phyloP scores from a whole-genome alignment of 352 stramenopile genomes.

The Phytopythium delawarense region DNA sequence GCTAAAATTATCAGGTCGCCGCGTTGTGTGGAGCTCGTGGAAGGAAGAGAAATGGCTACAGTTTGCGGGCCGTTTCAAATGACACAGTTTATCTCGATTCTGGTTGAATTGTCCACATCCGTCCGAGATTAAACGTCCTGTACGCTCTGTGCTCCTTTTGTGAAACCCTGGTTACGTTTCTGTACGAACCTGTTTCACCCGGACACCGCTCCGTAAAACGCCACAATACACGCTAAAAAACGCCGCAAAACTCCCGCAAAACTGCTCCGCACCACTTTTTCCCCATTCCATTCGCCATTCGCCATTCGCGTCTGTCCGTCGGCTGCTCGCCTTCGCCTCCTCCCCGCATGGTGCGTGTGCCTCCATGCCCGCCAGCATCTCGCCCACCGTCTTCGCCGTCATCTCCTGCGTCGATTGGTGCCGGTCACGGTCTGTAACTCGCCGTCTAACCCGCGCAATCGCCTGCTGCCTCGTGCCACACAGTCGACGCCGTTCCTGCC shows the following conservation, averaged over 20 bases:
- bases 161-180: too few species aligned
- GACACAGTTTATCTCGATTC: too few species aligned
- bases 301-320: not conserved
- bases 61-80: too few species aligned
- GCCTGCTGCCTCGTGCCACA: not conserved
- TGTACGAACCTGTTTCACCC: not conserved
- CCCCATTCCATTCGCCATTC: not conserved
- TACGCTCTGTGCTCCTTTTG: too few species aligned
- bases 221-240: not conserved
- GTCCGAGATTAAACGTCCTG: too few species aligned
- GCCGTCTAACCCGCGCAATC: not conserved
- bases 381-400: not conserved
- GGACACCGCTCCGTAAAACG: not conserved
- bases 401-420: not conserved
- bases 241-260: not conserved
- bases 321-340: not conserved
- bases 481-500: slow-evolving; percentile 47
- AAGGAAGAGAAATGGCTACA: not conserved
- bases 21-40: too few species aligned
- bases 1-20: not conserved
- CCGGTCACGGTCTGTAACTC: too few species aligned
- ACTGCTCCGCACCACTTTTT: not conserved
- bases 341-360: not conserved
- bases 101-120: too few species aligned
- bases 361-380: not conserved